These are phyloP conservation scores for Jatropha multifida DNA, from an alignment of 441 rosid species.

Conservation along the genomic window DNA sequence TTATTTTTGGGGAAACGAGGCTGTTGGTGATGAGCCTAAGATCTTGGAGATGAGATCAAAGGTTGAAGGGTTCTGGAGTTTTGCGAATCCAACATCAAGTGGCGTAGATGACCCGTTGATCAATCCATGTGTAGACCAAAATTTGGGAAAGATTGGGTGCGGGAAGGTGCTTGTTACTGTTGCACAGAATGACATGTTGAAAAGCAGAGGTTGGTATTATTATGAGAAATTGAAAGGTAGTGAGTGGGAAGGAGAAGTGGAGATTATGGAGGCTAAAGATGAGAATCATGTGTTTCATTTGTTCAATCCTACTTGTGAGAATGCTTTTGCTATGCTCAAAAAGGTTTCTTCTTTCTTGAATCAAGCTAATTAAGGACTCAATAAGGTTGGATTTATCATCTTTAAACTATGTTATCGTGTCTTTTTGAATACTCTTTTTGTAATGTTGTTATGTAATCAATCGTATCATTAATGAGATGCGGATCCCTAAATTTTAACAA, in stretches of 20 bases:
- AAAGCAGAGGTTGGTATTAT: background rate
- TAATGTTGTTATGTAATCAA: no score
- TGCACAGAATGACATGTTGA: background rate
- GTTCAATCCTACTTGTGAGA: background rate
- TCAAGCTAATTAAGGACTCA: background rate
- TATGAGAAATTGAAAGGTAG: background rate
- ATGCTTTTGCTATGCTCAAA: background rate
- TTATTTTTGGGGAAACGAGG: constrained; percentile 28
- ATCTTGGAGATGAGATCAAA: background rate
- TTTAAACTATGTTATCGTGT: no score
- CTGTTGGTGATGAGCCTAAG: constrained; percentile 20
- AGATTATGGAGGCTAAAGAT: background rate
- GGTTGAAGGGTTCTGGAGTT: background rate
- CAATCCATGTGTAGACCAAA: background rate
- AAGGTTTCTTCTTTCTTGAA: background rate
- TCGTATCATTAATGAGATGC: no score
- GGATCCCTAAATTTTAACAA: no score
- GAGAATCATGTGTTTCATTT: background rate
- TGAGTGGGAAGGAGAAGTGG: background rate
- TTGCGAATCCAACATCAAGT: background rate
- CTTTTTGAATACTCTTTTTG: no score
- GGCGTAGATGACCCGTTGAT: background rate
- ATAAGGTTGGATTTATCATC: no score
- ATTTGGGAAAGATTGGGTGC: background rate
- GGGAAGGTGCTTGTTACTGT: background rate